Evolutionary conservation across 2,329 filamentous ascomycete genomes (phyloP), one percentile per base, ranked within the genome.

Genomic region (Scedosporium minutisporum): DNA sequence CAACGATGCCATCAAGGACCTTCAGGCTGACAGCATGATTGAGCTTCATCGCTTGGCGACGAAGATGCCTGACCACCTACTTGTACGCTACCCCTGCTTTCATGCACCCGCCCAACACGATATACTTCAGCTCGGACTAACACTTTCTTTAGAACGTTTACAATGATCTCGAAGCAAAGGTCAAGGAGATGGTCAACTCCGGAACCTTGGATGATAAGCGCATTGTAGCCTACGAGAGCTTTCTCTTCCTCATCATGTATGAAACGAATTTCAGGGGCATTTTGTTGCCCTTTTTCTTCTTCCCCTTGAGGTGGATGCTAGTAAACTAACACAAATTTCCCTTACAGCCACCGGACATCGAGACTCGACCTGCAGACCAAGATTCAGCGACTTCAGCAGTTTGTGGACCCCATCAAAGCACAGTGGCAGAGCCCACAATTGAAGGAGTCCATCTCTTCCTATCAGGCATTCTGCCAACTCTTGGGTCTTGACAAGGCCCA

Each of bases 171-270:
- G 90, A 96, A 72, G 82, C 81, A 44, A 91, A 91, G 70, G 87
- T 97, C 64, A 88, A 88, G 64, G 89, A 93, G 72, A 87, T 96
- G 78, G 82, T 89, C 71, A 80, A 86, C 65, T 85, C 89, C 58
- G 85, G 89, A 33, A 82, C 83, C 62, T 77, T 89, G 33, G 93
- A 97, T 69, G 88, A 93, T 69, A 91, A 93, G 70, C 85, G 93
- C 38, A 86, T 90, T 63, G 87, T 95, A 70, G 91, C 93, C 1
- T 93, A 96, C 69, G 90, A 87, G 68, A 93, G 92, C 9, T 93
- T 97, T 66, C 80, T 97, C 0, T 96, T 99, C 72, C 95, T 96
- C 64, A 95, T 99, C 65, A 88, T 95, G 84, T 89, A 77, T 71
- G 80, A 72, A 48, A 42, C n/a, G 3, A 10, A 38, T 38, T 38